Conservation (phyloP, 768 basidiomycete genomes). For the Mycena indigotica region DNA sequence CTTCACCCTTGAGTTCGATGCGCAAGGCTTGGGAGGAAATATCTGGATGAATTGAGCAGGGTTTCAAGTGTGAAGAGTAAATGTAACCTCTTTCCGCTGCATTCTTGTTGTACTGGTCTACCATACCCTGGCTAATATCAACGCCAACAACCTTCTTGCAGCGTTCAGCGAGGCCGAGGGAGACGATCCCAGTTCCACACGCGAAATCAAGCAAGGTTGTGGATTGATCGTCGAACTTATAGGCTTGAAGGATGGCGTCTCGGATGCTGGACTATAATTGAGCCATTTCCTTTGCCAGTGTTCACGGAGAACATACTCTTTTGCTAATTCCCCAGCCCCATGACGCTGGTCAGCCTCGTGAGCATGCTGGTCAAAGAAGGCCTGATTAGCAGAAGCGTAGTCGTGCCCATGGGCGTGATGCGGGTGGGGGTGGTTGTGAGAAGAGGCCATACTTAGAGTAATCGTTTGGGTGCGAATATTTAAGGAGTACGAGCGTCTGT, state of each 20-base stretch:
- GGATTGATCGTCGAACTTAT: slow-evolving; percentile 21
- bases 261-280: slow-evolving; percentile 11
- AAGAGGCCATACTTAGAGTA: slow-evolving; percentile 5
- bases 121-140: slow-evolving; percentile 75
- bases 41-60: slow-evolving; percentile 25
- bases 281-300: not conserved
- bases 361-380: slow-evolving; percentile 21
- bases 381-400: slow-evolving; percentile 21
- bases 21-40: slow-evolving; percentile 57
- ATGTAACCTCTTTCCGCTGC: slow-evolving; percentile 55
- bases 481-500: not conserved
- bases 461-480: not conserved
- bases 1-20: slow-evolving; percentile 47
- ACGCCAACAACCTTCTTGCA: slow-evolving; percentile 70
- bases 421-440: slow-evolving; percentile 10
- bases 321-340: slow-evolving; percentile 15
- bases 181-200: slow-evolving; percentile 56
- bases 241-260: slow-evolving; percentile 20
- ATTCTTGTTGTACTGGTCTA: slow-evolving; percentile 67
- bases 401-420: slow-evolving; percentile 1
- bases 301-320: slow-evolving; percentile 1
- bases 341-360: slow-evolving; percentile 23
- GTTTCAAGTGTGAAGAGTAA: too few relatives aligned
- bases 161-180: slow-evolving; percentile 59
- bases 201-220: slow-evolving; percentile 26